Percentiles rank a stretch among this genome's conserved stretches.
These are phyloP conservation scores for Eucalyptus virginea DNA, from an alignment of 345 rosid species.

Conservation along the genomic window DNA sequence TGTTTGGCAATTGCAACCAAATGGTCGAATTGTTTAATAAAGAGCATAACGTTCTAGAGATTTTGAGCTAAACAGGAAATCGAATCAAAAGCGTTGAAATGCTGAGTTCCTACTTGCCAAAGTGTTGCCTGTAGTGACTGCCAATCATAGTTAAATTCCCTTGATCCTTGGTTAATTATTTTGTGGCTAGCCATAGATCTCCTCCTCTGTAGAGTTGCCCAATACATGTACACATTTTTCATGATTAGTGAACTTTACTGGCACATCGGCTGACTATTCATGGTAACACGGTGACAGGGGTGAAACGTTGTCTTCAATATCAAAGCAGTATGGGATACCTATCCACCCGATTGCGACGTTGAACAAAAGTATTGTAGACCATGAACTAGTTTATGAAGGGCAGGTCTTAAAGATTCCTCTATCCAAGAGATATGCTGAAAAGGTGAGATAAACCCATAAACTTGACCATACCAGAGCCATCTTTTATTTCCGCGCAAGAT, in stretches of 20 bases:
- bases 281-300: slow-evolving; percentile 4
- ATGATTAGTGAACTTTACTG: neutral
- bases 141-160: neutral
- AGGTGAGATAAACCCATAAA: neutral
- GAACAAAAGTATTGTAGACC: slow-evolving; percentile 1
- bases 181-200: neutral
- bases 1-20: neutral
- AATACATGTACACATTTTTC: neutral
- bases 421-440: neutral
- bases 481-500: neutral
- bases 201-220: neutral
- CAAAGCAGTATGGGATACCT: slow-evolving; percentile 16
- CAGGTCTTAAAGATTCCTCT: slow-evolving; percentile 9
- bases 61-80: neutral
- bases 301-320: slow-evolving; percentile 18
- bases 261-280: neutral
- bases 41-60: neutral
- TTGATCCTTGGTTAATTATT: neutral
- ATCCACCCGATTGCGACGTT: neutral
- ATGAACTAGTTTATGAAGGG: slow-evolving; percentile 8
- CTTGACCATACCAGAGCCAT: neutral
- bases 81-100: neutral
- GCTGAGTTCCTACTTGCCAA: neutral
- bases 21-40: neutral
- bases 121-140: neutral